Base-by-base conservation (phyloP, 1,284 basidiomycete species). In the Takashimella koratensis region DNA sequence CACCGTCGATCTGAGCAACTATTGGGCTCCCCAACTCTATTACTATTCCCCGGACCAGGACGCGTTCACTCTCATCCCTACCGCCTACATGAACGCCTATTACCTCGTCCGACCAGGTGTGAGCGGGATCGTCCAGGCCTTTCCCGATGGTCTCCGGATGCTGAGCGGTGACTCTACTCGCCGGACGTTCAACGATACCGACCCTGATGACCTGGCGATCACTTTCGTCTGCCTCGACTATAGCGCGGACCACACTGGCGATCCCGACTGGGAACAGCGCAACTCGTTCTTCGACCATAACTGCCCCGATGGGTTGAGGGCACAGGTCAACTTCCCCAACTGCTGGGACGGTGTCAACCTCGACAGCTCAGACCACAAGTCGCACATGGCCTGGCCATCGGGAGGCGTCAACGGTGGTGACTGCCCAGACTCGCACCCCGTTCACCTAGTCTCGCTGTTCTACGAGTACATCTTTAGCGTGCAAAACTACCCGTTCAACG, bases 331-430 rank as follows among this genome's bases (percentile, higher is more conserved):
- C 47, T 73, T 75, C 27, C 47, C 62, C 1, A 66, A 60, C 21
- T 74, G 71, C 57, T 77, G 76, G 76, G 71, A 77, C 51, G 76
- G 76, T 5, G 49, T 62, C 25, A 65, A 74, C 45, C 56, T 73
- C 39, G 68, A 74, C 46, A 65, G 63, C 13, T 22, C 63, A 0
- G 67, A 76, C 24, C 71, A 74, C 53, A 54, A 61, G 46, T 57
- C 54, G 1, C 59, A 67, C 51, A 61, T 68, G 47, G 58, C 70
- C 0, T 75, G 73, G 51, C 71, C 74, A 0, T 45, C 66, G 19
- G 65, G 65, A 20, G 60, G 65, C 43, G 53, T 55, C 19, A 50
- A 60, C 50, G 66, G 64, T 25, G 71, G 72, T 5, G 51, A 54
- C 39, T 76, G 74, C 54, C 73, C 74, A 0, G 22, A 47, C 12